Conservation (phyloP, 495 filamentous ascomycete genomes). For the Pseudoneurospora amorphoporcata region DNA sequence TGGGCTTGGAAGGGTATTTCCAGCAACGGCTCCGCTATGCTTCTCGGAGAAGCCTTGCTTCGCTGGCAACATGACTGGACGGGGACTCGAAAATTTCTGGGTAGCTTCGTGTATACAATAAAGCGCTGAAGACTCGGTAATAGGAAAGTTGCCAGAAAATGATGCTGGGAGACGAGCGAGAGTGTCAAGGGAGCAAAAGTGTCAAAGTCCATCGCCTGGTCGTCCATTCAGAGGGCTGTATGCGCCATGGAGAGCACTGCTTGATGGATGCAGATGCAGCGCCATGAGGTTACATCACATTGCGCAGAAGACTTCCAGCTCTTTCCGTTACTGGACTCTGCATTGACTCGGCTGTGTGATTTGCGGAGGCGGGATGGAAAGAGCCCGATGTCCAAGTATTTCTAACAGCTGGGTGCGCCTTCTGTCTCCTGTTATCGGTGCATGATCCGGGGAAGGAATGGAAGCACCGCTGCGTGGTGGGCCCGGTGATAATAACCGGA, state of each 20-base stretch:
- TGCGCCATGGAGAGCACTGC: not conserved
- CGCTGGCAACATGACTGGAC: not conserved
- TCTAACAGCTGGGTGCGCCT: not conserved
- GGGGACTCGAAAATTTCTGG: no score
- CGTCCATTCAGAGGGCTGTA: not conserved
- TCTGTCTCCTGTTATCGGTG: not conserved
- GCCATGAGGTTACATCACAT: not conserved
- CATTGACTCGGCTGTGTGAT: not conserved
- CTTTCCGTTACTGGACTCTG: not conserved
- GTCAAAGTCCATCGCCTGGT: not conserved
- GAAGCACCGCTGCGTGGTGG: not conserved
- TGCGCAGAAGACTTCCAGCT: not conserved
- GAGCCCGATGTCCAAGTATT: not conserved
- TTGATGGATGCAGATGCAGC: not conserved
- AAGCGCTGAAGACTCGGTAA: not conserved
- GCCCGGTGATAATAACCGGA: not conserved
- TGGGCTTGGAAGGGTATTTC: not conserved
- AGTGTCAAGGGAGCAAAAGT: not conserved
- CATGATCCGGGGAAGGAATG: not conserved
- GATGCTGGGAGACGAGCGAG: not conserved
- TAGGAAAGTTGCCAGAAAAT: not conserved
- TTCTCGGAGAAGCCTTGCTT: not conserved
- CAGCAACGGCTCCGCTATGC: not conserved
- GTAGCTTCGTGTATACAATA: not conserved
- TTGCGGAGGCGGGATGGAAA: not conserved